These are phyloP conservation scores for Exophiala xenobiotica DNA, from an alignment of 2,329 filamentous ascomycete genomes.

Conservation along the genomic window DNA sequence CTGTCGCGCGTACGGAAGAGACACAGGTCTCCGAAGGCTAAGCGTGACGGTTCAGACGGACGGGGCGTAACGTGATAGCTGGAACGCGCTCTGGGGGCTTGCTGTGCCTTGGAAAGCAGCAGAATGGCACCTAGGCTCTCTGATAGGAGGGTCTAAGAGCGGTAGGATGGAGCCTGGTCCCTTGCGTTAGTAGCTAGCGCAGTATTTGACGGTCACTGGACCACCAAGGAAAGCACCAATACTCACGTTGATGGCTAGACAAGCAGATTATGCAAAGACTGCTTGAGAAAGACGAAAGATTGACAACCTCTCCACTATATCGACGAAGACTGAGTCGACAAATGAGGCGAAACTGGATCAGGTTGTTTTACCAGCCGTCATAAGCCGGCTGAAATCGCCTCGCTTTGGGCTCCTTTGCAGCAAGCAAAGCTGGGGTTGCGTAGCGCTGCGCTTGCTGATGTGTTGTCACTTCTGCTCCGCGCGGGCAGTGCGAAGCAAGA, in stretches of 20 bases:
- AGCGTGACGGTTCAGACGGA: slow-evolving; percentile 14
- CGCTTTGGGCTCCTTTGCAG: slow-evolving; percentile 47
- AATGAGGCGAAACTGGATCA: slow-evolving; percentile 27
- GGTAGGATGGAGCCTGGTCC: slow-evolving; percentile 40
- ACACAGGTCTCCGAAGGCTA: slow-evolving; percentile 21
- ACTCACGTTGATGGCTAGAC: slow-evolving; percentile 15
- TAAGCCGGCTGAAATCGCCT: slow-evolving; percentile 26
- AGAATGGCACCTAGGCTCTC: slow-evolving; percentile 20
- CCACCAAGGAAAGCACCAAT: slow-evolving; percentile 30
- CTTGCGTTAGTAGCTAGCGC: slow-evolving; percentile 46
- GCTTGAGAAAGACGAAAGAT: slow-evolving; percentile 16
- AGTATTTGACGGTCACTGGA: slow-evolving; percentile 45
- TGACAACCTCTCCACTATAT: slow-evolving; percentile 24
- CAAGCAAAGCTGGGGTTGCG: slow-evolving; percentile 40
- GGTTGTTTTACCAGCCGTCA: slow-evolving; percentile 17
- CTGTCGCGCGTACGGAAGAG: slow-evolving; percentile 22
- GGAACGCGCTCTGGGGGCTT: slow-evolving; percentile 22
- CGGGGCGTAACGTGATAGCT: slow-evolving; percentile 14
- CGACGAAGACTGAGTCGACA: slow-evolving; percentile 22
- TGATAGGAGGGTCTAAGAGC: slow-evolving; percentile 45
- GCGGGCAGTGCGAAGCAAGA: slow-evolving; percentile 8
- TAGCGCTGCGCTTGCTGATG: slow-evolving; percentile 38
- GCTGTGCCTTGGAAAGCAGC: slow-evolving; percentile 22
- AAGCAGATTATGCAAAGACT: slow-evolving; percentile 6
- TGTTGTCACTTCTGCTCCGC: slow-evolving; percentile 38